Evolutionary conservation across 768 basidiomycete genomes (phyloP), one percentile per base, ranked within the genome.

Genomic region (Dentipellis sp.): DNA sequence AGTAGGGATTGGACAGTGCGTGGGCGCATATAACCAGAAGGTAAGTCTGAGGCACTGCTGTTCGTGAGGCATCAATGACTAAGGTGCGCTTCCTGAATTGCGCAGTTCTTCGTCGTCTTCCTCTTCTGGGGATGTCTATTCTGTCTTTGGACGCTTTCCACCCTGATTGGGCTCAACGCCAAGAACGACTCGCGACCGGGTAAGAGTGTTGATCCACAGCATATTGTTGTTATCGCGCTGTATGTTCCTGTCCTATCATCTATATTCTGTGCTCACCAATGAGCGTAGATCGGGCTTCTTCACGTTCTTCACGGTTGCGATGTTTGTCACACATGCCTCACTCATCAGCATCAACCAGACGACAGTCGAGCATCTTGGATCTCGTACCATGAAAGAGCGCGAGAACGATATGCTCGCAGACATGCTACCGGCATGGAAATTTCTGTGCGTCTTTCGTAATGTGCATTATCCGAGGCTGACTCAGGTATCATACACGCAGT

Each of bases 1-100:
- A 58, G 53, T 49, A 82, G 89, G 93, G 94, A 85, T 97, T 53
- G 94, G 94, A 10, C 90, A 93, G 64, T 97, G 94, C 61, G 91
- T 97, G 17, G 94, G 94, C 10, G 94, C 92, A 52, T 80, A 81
- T 39, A 97, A 97, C 66, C 88, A 94, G 62, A 93, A 92, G 71
- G 90, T 87, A 56, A 19, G 75, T 55, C 10, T 49, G 37, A 23
- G 6, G 10, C 38, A 17, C 11, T 45, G 40, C 47, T 48, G 19
- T 1, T 42, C 7, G 19, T 2, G 39, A 42, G 40, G 40, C 14
- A 42, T 14, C 4, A 19, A 42, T 38, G n/a, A 5, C 7, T 2
- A 3, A 7, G 17, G 36, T 8, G 8, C 21, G 34, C 6, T 36
- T 19, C 10, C 14, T 16, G 54, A 22, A 17, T 50, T 17, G 4